A percentile compares a stretch with the other conserved stretches of the same genome.
Evolutionary conservation across 1,284 basidiomycete genomes (phyloP).

Genomic region (Golubevia sp.): DNA sequence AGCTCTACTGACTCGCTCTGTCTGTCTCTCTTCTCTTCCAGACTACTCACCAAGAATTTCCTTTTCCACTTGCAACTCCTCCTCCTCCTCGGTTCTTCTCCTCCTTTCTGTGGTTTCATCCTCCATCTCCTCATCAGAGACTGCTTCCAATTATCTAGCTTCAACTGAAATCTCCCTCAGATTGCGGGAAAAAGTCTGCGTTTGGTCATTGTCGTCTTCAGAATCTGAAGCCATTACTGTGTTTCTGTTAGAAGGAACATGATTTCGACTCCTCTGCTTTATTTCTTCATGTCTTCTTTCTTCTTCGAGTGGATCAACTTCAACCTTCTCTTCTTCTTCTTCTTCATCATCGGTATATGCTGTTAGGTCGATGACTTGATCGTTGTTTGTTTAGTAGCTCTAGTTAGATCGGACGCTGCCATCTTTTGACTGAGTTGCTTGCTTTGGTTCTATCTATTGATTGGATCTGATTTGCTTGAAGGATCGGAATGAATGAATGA

Average conservation of each 20-base stretch:
- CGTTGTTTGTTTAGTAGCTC: too few relatives aligned
- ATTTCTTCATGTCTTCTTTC: too few relatives aligned
- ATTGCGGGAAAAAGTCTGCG: not conserved
- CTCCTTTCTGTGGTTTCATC: not conserved
- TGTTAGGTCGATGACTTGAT: too few relatives aligned
- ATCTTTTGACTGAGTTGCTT: too few relatives aligned
- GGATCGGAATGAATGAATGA: not conserved
- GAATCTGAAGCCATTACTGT: not conserved
- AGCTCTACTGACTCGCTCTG: too few relatives aligned
- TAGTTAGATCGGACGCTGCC: too few relatives aligned
- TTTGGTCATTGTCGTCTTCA: not conserved
- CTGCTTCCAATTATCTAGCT: not conserved
- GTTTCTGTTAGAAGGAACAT: too few relatives aligned
- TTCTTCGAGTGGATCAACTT: too few relatives aligned
- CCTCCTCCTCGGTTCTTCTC: not conserved
- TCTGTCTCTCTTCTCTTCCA: too few relatives aligned
- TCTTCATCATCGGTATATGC: too few relatives aligned
- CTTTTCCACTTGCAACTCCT: conserved; percentile 3
- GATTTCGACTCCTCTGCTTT: too few relatives aligned
- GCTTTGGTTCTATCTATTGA: not conserved
- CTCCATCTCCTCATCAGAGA: not conserved
- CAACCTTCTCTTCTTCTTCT: too few relatives aligned
- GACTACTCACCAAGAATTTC: not conserved
- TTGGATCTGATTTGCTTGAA: not conserved
- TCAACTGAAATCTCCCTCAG: not conserved